A percentile compares a stretch with the other conserved stretches of the same genome.
Conservation (phyloP, 2,329 filamentous ascomycete species). For the Macrophomina phaseolina region DNA sequence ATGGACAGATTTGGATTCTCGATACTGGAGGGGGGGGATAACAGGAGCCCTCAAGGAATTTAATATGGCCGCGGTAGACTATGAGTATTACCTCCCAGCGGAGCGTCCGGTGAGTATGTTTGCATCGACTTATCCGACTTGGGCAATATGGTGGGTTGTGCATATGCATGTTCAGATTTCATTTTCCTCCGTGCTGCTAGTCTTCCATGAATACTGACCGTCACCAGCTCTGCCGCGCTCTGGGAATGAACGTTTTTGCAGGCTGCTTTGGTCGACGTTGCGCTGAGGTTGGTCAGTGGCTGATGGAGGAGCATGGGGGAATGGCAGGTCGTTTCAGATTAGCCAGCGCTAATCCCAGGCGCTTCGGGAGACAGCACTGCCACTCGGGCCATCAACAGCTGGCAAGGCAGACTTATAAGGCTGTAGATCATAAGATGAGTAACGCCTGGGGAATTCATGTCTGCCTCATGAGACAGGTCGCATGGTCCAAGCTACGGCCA, state of each 20-base stretch:
- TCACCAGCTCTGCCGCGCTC: too few species aligned
- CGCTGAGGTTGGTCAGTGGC: not conserved
- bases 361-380: not conserved
- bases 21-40: not conserved
- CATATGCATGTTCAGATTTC: too few species aligned
- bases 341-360: not conserved
- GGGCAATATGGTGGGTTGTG: too few species aligned
- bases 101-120: too few species aligned
- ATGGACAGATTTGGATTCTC: not conserved
- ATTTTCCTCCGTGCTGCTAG: too few species aligned
- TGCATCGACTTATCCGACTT: too few species aligned
- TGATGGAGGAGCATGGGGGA: not conserved
- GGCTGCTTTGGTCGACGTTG: not conserved
- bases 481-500: too few species aligned
- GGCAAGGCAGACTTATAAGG: not conserved
- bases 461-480: too few species aligned
- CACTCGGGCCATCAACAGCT: not conserved
- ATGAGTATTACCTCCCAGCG: too few species aligned
- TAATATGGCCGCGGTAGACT: not conserved
- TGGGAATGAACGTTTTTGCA: too few species aligned
- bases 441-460: too few species aligned
- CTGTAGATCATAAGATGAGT: not conserved
- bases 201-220: too few species aligned
- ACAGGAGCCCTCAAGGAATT: not conserved
- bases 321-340: not conserved